Conservation (phyloP, 2,329 filamentous ascomycete species). For the Fusarium guadeloupense region DNA sequence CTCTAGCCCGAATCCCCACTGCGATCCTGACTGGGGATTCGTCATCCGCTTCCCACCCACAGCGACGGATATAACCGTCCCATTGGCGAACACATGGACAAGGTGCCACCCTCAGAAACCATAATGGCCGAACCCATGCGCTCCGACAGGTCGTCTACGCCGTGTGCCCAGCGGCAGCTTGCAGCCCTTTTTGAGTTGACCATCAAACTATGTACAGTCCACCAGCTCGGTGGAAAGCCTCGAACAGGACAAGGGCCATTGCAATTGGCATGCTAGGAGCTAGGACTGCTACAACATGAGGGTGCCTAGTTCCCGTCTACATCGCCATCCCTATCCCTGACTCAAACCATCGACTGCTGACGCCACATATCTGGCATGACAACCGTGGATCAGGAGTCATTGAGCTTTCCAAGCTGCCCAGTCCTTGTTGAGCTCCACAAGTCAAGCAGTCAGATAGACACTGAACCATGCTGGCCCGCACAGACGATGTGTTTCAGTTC, state of each 20-base stretch:
- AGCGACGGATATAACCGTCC: constrained; percentile 47
- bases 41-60: constrained; percentile 46
- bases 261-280: constrained; percentile 27
- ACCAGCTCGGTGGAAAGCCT: constrained; percentile 44
- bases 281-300: constrained; percentile 28
- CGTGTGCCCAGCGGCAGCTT: constrained; percentile 41
- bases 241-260: constrained; percentile 44
- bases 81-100: constrained; percentile 47
- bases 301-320: constrained; percentile 27
- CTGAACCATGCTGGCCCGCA: constrained; percentile 33
- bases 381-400: constrained; percentile 40
- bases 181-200: constrained; percentile 40
- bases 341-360: constrained; percentile 40
- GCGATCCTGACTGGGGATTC: constrained; percentile 46
- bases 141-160: constrained; percentile 20
- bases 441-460: constrained; percentile 37
- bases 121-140: constrained; percentile 38
- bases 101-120: constrained; percentile 42
- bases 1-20: constrained; percentile 51
- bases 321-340: constrained; percentile 31
- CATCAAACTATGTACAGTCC: constrained; percentile 33
- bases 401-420: constrained; percentile 21
- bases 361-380: constrained; percentile 44
- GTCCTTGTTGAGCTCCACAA: constrained; percentile 37
- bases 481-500: constrained; percentile 37